Conservation (phyloP, 1,284 basidiomycete genomes). For the Irpex sp. region DNA sequence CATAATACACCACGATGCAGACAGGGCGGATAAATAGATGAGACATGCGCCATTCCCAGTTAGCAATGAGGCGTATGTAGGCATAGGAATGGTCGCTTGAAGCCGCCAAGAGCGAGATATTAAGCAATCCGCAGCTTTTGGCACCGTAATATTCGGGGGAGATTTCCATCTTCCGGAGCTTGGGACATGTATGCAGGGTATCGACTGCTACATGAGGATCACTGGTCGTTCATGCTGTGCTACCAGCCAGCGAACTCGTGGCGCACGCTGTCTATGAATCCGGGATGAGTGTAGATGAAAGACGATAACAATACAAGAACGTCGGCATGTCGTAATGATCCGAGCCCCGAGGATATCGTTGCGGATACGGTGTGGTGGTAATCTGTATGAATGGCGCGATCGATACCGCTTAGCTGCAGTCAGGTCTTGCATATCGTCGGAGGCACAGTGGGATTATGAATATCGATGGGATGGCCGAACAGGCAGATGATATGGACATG, state of each 20-base stretch:
- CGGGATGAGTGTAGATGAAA: neutral
- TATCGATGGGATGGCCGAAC: neutral
- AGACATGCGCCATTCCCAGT: neutral
- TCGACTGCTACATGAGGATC: neutral
- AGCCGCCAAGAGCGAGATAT: neutral
- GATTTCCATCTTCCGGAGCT: neutral
- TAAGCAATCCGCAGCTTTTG: neutral
- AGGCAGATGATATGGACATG: neutral
- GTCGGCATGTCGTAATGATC: constrained; percentile 1
- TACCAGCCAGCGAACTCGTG: neutral
- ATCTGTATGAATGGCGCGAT: neutral
- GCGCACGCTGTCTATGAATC: too few species aligned
- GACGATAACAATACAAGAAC: neutral
- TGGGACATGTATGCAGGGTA: neutral
- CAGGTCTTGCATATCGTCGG: neutral
- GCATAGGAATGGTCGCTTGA: neutral
- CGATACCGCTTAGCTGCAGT: neutral
- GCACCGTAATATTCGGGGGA: neutral
- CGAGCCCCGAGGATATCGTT: neutral
- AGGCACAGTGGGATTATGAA: neutral
- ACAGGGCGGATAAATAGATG: neutral
- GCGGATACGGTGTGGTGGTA: neutral
- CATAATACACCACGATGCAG: neutral
- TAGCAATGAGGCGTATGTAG: neutral
- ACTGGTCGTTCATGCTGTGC: neutral